Conservation (phyloP, 768 basidiomycete genomes). For the Mycena albidolilacea region DNA sequence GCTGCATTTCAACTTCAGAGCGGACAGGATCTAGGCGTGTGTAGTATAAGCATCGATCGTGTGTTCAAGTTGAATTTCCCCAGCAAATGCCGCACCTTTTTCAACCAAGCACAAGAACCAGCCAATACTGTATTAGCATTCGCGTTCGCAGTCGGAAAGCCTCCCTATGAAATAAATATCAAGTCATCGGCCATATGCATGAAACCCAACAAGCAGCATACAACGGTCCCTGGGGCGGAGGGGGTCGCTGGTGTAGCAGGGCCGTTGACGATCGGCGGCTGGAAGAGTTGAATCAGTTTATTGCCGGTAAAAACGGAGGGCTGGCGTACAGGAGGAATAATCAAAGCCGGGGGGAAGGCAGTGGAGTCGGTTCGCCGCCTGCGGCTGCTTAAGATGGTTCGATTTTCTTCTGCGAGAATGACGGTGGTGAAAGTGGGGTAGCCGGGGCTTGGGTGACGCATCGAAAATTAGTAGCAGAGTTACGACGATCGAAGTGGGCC, state of each 20-base stretch:
- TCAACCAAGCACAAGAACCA: neutral
- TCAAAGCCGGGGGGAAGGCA: neutral
- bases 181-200: neutral
- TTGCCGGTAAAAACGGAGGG: neutral
- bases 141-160: neutral
- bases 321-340: neutral
- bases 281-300: neutral
- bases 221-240: neutral
- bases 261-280: neutral
- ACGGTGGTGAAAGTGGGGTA: conserved; percentile 9
- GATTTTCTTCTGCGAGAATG: neutral
- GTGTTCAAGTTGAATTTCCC: neutral
- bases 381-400: neutral
- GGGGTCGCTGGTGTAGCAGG: neutral
- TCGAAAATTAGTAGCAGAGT: neutral
- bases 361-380: too few relatives aligned
- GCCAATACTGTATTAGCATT: too few relatives aligned
- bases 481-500: neutral
- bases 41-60: neutral
- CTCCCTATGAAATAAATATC: neutral
- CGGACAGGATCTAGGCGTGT: neutral
- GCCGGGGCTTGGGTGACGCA: conserved; percentile 5
- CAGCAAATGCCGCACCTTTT: neutral
- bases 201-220: neutral
- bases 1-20: conserved; percentile 1